Base-by-base conservation (phyloP, 768 basidiomycete species). In the Royoungia palumana region DNA sequence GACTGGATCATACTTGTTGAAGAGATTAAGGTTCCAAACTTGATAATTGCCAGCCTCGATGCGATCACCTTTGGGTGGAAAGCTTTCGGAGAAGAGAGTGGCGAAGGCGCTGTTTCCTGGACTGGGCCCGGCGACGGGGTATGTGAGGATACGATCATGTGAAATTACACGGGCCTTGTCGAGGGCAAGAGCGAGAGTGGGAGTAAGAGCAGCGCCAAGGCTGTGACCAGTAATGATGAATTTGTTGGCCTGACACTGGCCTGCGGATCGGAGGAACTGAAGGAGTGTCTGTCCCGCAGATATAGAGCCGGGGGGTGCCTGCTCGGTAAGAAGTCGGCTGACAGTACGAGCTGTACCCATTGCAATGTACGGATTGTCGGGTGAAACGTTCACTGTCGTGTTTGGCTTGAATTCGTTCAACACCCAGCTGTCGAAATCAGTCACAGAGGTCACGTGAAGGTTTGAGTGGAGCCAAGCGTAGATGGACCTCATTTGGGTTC, bases 101-200 rank as follows among this genome's bases (percentile, higher is more conserved):
- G 32, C 32, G 6, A 32, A 32, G 6, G 14, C 32, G 32, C 32
- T 21, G 39, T 60, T 49, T 10, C 58, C 54, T 2, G 54, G 58
- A 19, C 46, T 59, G 16, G 49, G 16, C 0, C 50, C 57, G 9
- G 50, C 58, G 19, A 19, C 4, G 6, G 38, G 40, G 24, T 59
- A 60, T 2, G 46, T 47, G 3, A 59, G 20, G 6, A 43, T 39
- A 9, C 6, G 5, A n/a, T 42, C n/a, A 2, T 25, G 16, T 21
- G 41, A 22, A 19, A 52, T 12, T 27, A 14, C 5, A n/a, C 28
- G 22, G 17, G 46, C 21, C 17, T 8, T 1, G 25, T 32, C 46
- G 2, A 55, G 36, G 5, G 53, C 19, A 38, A 52, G 46, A 13
- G 54, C 50, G 16, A 52, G 37, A 13, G 43, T 44, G n/a, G 54